Percentiles rank a stretch among this genome's conserved stretches.
These are phyloP conservation scores for Pigoraptor vietnamica DNA, from an alignment of 78 protist species.

Conservation along the genomic window DNA sequence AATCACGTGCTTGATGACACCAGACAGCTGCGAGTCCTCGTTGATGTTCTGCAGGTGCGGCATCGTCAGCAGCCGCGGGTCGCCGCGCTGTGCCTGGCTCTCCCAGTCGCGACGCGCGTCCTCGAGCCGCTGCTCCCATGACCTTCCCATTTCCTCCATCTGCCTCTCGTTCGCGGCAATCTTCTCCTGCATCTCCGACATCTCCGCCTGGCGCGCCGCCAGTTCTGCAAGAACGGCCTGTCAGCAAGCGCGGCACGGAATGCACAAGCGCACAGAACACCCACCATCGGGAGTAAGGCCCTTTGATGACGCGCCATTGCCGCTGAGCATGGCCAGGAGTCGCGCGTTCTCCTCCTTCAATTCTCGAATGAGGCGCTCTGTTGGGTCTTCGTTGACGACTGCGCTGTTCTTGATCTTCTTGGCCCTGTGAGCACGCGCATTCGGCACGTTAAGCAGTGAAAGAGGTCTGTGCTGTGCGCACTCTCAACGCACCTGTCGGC, in stretches of 20 bases:
- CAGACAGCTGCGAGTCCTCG: background rate
- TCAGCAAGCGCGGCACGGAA: background rate
- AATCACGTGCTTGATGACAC: background rate
- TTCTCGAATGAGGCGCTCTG: constrained; percentile 53
- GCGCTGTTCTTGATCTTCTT: constrained; percentile 79
- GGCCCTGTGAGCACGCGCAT: constrained; percentile 41
- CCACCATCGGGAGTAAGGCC: background rate
- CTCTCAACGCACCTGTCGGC: constrained; percentile 57
- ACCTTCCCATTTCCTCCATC: background rate
- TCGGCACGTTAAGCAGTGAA: too few species aligned
- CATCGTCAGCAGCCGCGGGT: background rate
- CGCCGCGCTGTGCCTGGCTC: background rate
- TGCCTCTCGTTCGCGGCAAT: background rate
- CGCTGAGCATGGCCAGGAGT: background rate
- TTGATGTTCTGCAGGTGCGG: constrained; percentile 7
- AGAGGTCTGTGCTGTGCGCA: too few species aligned
- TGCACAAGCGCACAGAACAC: background rate
- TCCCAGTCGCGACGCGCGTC: background rate
- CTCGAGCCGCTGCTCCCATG: background rate
- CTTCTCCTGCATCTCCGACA: background rate
- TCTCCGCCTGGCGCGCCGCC: background rate
- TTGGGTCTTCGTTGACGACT: constrained; percentile 76
- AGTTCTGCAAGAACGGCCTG: background rate
- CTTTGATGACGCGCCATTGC: background rate
- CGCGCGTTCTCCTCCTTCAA: constrained; percentile 33